Evolutionary conservation across 1,284 basidiomycete species (phyloP).

Genomic region (Marasmius tenuissimus): DNA sequence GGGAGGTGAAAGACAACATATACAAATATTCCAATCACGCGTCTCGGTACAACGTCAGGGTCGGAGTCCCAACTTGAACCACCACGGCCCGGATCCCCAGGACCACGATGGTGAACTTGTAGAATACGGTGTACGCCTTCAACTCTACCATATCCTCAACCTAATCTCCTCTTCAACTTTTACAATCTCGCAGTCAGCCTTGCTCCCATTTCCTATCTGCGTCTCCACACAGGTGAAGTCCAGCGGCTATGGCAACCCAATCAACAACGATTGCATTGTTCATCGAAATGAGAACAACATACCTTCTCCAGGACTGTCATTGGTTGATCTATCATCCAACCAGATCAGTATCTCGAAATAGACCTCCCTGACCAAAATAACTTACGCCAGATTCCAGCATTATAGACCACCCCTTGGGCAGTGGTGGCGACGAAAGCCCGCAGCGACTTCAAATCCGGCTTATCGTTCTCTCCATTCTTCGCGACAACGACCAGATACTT

Average conservation of each 20-base stretch:
- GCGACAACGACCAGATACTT: conserved; percentile 85
- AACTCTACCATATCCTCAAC: conserved; percentile 9
- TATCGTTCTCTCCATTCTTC: conserved; percentile 70
- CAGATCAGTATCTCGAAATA: conserved; percentile 11
- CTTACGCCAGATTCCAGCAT: conserved; percentile 86
- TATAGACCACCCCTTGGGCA: conserved; percentile 84
- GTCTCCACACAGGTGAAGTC: conserved; percentile 86
- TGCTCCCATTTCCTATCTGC: conserved; percentile 74
- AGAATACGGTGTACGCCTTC: not conserved
- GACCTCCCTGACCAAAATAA: not conserved
- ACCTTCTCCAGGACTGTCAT: conserved; percentile 80
- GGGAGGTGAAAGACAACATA: conserved; percentile 9
- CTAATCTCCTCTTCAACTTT: conserved; percentile 41
- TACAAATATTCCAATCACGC: not conserved
- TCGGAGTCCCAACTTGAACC: not conserved
- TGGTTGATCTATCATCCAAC: conserved; percentile 65
- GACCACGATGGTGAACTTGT: too few species aligned
- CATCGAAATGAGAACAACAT: conserved; percentile 18
- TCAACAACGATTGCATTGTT: not conserved
- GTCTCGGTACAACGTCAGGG: not conserved
- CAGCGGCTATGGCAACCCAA: conserved; percentile 47
- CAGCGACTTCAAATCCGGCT: conserved; percentile 72
- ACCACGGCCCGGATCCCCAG: too few species aligned
- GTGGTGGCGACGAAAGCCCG: conserved; percentile 80
- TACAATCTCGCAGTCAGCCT: conserved; percentile 77